These are phyloP conservation scores for Malassezia caprae DNA, from an alignment of 1,284 basidiomycete genomes.

Conservation along the genomic window DNA sequence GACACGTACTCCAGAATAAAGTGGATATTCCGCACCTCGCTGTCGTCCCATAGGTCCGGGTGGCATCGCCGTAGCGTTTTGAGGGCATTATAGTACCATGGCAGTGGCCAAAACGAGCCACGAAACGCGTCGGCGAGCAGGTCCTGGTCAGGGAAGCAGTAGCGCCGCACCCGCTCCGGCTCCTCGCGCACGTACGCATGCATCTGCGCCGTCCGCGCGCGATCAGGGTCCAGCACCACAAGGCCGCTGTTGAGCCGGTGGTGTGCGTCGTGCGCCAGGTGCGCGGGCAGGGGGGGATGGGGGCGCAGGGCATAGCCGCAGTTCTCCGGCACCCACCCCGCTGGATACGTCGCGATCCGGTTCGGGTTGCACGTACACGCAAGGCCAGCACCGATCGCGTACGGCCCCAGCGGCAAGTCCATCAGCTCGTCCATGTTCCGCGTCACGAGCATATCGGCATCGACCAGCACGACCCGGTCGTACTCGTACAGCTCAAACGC, in stretches of 20 bases:
- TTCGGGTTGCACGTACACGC: conserved; percentile 89
- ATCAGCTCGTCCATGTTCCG: conserved; percentile 78
- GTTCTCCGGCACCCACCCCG: conserved; percentile 79
- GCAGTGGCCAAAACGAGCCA: conserved; percentile 56
- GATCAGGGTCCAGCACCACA: conserved; percentile 67
- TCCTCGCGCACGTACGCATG: conserved; percentile 55
- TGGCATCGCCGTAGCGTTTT: conserved; percentile 67
- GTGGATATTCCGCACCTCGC: conserved; percentile 55
- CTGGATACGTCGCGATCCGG: conserved; percentile 69
- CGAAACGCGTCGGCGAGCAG: conserved; percentile 67
- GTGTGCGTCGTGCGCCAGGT: conserved; percentile 56
- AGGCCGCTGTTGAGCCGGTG: conserved; percentile 76
- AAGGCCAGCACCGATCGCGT: conserved; percentile 68
- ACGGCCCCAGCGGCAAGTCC: conserved; percentile 51
- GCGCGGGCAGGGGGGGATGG: conserved; percentile 50
- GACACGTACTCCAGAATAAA: conserved; percentile 30
- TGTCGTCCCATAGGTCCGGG: conserved; percentile 63
- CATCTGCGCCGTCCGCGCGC: neutral
- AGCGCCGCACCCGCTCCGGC: conserved; percentile 57
- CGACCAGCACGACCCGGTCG: conserved; percentile 71
- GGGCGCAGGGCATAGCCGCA: conserved; percentile 63
- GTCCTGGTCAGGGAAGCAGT: conserved; percentile 85
- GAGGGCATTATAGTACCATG: conserved; percentile 76
- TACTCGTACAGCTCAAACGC: conserved; percentile 37
- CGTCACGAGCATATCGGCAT: conserved; percentile 80